Base-by-base conservation (phyloP, 805 yeast genomes). In the Lipomyces starkeyi region DNA sequence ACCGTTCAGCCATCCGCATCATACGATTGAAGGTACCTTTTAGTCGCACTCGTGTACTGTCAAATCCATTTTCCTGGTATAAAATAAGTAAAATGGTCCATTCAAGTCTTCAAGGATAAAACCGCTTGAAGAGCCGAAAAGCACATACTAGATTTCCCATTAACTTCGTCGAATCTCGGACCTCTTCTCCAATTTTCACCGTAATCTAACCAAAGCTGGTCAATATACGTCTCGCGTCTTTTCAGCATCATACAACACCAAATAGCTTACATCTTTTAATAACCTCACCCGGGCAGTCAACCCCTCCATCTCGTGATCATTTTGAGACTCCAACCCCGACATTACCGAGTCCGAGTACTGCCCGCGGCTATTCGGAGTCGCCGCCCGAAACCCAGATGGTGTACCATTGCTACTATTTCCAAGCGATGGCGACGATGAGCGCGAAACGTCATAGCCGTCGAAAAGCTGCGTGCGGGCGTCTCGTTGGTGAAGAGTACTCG, bases 261-360 rank as follows among this genome's bases (percentile, higher is more conserved):
- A 47, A 4, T 5, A 13, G 61, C 79, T 65, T 55, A 78, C 79
- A 59, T 83, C 83, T 75, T 88, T 89, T 64, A 89, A 78, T 35
- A 86, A 80, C 60, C 81, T 78, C 25, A 89, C 82, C 71, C 85
- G 87, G 53, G 84, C 82, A 43, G 84, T 80, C 84, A 89, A 84
- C 1, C 83, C 78, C 27, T 82, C 81, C 71, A 86, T 76, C 62
- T 87, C 86, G 65, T 86, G 89, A 47, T 87, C 90, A 68, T 84
- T 84, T 74, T 89, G 93, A 2, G 89, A 82, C 75, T 89, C 93
- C 60, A 89, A 75, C 68, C 85, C 87, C 25, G 89, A 84, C 72
- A 88, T 74, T 65, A 83, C 81, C 34, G 86, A 78, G 57, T 87
- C 89, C 14, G 84, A 80, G 74, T 81, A 84, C 65, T 76, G 73